Percentiles rank a stretch among this genome's conserved stretches.
Evolutionary conservation across 2,329 filamentous ascomycete species (phyloP).

Genomic region (Thielaviopsis cerberus): DNA sequence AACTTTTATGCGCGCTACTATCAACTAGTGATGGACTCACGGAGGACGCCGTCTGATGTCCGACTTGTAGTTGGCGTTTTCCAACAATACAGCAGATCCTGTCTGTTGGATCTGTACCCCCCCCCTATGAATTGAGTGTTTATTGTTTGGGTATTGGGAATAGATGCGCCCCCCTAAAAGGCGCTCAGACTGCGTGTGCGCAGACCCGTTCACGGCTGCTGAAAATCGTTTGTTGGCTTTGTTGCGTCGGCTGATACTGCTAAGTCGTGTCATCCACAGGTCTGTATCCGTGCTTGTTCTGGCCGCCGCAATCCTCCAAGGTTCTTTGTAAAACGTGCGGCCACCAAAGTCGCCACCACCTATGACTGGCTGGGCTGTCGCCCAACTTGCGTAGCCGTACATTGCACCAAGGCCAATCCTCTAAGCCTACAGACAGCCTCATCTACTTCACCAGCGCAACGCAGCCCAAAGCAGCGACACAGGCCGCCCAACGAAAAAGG

Average conservation of each 20-base stretch:
- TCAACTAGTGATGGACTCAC: background rate
- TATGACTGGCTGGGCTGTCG: no score
- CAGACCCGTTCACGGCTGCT: no score
- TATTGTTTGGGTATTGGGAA: background rate
- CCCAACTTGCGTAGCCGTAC: background rate
- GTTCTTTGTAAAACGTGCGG: background rate
- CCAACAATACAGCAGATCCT: no score
- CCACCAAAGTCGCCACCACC: background rate
- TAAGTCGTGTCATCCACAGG: background rate
- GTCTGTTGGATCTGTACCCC: no score
- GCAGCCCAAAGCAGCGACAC: background rate
- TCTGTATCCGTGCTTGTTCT: background rate
- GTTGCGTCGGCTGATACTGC: background rate
- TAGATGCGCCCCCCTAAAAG: background rate
- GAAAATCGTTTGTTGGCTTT: background rate
- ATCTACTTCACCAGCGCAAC: background rate
- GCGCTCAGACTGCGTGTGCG: background rate
- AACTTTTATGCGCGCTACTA: background rate
- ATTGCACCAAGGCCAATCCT: background rate
- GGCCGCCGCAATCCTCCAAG: background rate
- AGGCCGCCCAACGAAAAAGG: background rate
- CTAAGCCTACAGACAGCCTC: background rate
- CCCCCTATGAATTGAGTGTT: background rate
- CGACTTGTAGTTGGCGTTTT: background rate
- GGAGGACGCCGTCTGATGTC: background rate